Evolutionary conservation across 352 stramenopile species (phyloP), one percentile per base, ranked within the genome.

Genomic region (Pythium phragmitis): DNA sequence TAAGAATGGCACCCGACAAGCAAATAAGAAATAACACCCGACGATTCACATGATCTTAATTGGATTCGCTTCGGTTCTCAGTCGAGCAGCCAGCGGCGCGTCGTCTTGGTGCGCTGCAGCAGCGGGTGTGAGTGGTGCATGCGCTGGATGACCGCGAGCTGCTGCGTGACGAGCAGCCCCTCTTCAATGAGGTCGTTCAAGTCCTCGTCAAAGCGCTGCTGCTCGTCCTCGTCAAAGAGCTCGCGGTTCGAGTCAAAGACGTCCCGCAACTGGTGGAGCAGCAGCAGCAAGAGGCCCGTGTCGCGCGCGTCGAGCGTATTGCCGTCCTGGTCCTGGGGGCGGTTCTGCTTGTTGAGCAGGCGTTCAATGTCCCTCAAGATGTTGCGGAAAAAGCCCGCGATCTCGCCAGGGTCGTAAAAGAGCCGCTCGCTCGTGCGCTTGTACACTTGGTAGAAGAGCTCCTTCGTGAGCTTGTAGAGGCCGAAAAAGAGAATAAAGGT

Each of bases 51-150:
- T 45, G 13, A 21, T 54, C 1, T 46, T 13, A 21, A 21, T 28
- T 30, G 9, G 16, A 37, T 46, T 14, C 8, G 9, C 30, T 53
- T 17, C 46, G 28, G 37, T 17, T 23, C 34, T 56, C 64, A 85
- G 50, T 76, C 65, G 52, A 89, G 72, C 54, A 92, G 67, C 79
- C 76, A 91, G 13, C 74, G 69, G n/a, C 73, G 43, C 21, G 72
- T 77, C 21, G 69, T 48, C 60, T 86, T 87, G 37, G 70, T 79
- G 60, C 69, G 82, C 55, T 89, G 79, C 46, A 94, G 68, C 61
- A 94, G 92, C 65, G 84, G 80, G 53, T 94, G 79, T 45, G 82
- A 85, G 69, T 92, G 86, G 65, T 92, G 89, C 86, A 94, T 94
- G 68, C 86, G 86, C 73, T 92, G 83, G 69, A 94, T 92, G 55